Evolutionary conservation across 345 rosid genomes (phyloP).

Genomic region (Acer campestre): DNA sequence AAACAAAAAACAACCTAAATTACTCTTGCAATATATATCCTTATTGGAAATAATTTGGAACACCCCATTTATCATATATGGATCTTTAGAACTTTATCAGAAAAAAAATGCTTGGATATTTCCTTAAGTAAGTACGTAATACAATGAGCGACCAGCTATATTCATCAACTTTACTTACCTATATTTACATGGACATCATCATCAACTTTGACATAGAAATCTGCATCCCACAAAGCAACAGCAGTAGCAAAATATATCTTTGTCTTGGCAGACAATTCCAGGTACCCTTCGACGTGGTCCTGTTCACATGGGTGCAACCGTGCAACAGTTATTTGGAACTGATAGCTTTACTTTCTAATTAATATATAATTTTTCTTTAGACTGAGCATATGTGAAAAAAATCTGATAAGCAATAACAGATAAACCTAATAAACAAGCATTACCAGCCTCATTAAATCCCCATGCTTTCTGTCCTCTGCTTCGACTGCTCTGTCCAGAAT

Average conservation of each 20-base stretch:
- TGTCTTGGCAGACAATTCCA: conserved; percentile 95
- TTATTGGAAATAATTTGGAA: neutral
- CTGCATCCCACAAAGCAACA: conserved; percentile 89
- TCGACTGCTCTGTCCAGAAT: conserved; percentile 88
- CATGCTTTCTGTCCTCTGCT: conserved; percentile 92
- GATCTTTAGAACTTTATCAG: neutral
- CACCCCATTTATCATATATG: neutral
- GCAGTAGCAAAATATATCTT: conserved; percentile 93
- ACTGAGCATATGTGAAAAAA: conserved; percentile 6
- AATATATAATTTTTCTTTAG: neutral
- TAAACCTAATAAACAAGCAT: conserved; percentile 6
- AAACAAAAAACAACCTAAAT: conserved; percentile 16
- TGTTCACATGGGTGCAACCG: conserved; percentile 31
- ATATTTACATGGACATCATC: conserved; percentile 99
- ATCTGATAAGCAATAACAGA: neutral
- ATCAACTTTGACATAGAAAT: conserved; percentile 95
- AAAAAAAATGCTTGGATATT: neutral
- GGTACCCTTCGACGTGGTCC: conserved; percentile 99
- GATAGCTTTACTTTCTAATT: neutral
- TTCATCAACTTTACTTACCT: conserved; percentile 38
- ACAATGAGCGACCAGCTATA: neutral
- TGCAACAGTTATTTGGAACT: conserved; percentile 13
- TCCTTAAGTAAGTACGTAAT: neutral
- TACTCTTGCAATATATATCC: neutral
- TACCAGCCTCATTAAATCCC: conserved; percentile 91